Percentiles rank a stretch among this genome's conserved stretches.
phyloP scores from a whole-genome alignment of 257 asterid genomes.

The Verbena officinalis region DNA sequence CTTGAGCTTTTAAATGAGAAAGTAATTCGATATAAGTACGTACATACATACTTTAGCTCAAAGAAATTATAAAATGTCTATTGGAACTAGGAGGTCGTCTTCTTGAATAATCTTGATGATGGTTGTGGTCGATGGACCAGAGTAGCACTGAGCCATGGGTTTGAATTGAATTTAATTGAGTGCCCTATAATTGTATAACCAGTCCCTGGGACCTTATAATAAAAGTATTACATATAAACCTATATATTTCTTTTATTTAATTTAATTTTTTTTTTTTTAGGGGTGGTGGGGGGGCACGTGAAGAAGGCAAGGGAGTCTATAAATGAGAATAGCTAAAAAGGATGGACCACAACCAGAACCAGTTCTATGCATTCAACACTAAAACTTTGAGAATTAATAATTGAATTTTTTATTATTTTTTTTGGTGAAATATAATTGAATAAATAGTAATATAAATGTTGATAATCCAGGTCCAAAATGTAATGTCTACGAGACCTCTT shows the following conservation, averaged over 20 bases:
- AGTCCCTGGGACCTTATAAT: slow-evolving; percentile 36
- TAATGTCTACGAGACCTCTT: too few relatives aligned
- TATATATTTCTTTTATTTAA: neutral
- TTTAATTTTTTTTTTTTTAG: too few relatives aligned
- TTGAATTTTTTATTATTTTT: too few relatives aligned
- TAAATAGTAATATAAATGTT: too few relatives aligned
- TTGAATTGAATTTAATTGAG: slow-evolving; percentile 31
- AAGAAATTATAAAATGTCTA: neutral
- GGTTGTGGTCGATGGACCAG: slow-evolving; percentile 16
- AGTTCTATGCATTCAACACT: slow-evolving; percentile 11
- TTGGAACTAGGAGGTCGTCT: too few relatives aligned
- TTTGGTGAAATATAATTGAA: too few relatives aligned
- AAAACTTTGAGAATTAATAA: too few relatives aligned
- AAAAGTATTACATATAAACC: neutral
- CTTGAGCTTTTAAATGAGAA: too few relatives aligned
- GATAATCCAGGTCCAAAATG: too few relatives aligned
- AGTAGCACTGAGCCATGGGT: slow-evolving; percentile 9
- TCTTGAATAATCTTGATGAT: slow-evolving; percentile 20
- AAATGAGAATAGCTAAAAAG: slow-evolving; percentile 24
- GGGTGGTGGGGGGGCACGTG: slow-evolving; percentile 7
- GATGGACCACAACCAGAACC: slow-evolving; percentile 37
- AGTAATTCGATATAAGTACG: too few relatives aligned
- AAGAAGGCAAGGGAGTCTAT: slow-evolving; percentile 6
- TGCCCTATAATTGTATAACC: slow-evolving; percentile 34
- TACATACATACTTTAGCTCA: too few relatives aligned